Conservation (phyloP, 2,329 filamentous ascomycete species). For the Torrubiellomyces zombiae region DNA sequence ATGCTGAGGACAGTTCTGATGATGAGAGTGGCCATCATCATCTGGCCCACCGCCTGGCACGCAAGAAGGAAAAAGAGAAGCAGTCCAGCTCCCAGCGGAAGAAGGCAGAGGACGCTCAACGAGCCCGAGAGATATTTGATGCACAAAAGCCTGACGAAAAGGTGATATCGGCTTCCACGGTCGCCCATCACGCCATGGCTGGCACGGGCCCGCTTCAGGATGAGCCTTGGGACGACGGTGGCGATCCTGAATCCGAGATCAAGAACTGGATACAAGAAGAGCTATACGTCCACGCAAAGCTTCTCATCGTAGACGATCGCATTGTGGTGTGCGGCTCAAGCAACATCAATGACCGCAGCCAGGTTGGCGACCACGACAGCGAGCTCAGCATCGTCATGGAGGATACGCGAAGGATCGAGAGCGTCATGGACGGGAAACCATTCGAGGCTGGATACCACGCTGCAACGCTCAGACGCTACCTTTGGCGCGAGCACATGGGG, state of each 20-base stretch:
- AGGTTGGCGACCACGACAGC: constrained; percentile 77
- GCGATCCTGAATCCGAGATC: constrained; percentile 55
- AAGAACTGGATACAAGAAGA: constrained; percentile 90
- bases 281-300: constrained; percentile 85
- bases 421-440: constrained; percentile 60
- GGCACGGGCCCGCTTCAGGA: constrained; percentile 39
- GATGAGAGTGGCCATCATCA: constrained; percentile 2
- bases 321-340: constrained; percentile 73
- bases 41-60: constrained; percentile 31
- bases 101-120: constrained; percentile 20
- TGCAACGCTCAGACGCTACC: constrained; percentile 59
- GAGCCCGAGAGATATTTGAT: constrained; percentile 37
- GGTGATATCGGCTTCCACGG: constrained; percentile 22
- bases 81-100: constrained; percentile 12
- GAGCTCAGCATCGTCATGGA: constrained; percentile 84
- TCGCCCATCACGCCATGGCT: constrained; percentile 73
- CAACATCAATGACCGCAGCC: constrained; percentile 83
- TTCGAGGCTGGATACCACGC: constrained; percentile 72
- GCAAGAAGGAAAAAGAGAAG: constrained; percentile 10
- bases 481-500: constrained; percentile 86
- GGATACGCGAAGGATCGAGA: constrained; percentile 55
- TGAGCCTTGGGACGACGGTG: constrained; percentile 56
- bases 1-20: constrained; percentile 21
- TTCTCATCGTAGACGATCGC: constrained; percentile 76
- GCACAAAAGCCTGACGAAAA: constrained; percentile 22